Evolutionary conservation across 257 asterid genomes (phyloP), one percentile per base, ranked within the genome.

Genomic region (Solanum virginianum): DNA sequence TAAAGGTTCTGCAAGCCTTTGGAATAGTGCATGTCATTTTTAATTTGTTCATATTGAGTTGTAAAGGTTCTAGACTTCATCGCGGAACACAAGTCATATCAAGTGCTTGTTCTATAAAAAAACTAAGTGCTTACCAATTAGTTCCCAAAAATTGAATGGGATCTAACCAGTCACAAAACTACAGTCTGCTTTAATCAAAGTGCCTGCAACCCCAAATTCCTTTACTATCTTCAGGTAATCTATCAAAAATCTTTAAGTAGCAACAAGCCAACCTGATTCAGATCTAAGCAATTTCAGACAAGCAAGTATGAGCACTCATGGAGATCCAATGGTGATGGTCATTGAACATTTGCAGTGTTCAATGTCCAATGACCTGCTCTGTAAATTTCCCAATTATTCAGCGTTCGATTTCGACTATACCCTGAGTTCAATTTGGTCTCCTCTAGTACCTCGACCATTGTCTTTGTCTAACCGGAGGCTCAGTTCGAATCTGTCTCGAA

Each of bases 351-450:
- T 96, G 1, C 97, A 93, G 86, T 68, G 94, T 12, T 74, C 96
- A 85, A 95, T 93, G 99, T 93, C 98, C 1, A 91, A 15, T 12
- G 92, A 91, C 47, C 98, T 93, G 45, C 97, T 96, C 84, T 72
- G 86, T 91, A 96, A 93, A 72, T 95, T 94, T 85, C 97, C 98
- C 0, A 98, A 96, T 88, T 92, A 93, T 86, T 92, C 99, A 0
- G 92, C 97, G 16, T 95, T 93, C 86, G 99, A 92, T 83, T 95
- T 94, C 89, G 92, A 96, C 90, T 95, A 96, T 86, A 62, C 97
- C 3, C 98, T 94, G 95, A 96, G 98, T 90, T 92, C 98, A 62
- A 91, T 96, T 55, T 96, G 99, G 98, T 96, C 99, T 60, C 99
- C 98, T 39, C 55, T 95, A 63, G 90, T 93, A 60, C 92, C 93